Conservation (phyloP, 2,329 filamentous ascomycete species). For the Diplodia corticola region DNA sequence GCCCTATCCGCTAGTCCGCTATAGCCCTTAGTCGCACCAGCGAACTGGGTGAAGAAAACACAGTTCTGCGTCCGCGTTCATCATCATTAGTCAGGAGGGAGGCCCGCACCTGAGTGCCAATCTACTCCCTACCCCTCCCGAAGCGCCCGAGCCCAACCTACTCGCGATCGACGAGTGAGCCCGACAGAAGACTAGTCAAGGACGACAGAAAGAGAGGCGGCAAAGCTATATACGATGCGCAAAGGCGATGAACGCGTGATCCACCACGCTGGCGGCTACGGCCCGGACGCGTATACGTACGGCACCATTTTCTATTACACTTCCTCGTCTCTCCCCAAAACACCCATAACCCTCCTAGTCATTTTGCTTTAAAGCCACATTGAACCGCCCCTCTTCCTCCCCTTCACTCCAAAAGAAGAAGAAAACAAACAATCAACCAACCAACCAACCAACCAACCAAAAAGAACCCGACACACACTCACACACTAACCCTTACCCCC, state of each 20-base stretch:
- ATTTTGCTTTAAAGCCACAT: neutral
- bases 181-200: neutral
- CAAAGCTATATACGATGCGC: neutral
- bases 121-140: neutral
- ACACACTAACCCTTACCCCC: neutral
- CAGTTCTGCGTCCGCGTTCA: no score
- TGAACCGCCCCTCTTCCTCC: neutral
- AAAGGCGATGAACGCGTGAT: constrained; percentile 31
- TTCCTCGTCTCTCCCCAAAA: neutral
- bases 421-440: no score
- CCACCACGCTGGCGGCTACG: constrained; percentile 40
- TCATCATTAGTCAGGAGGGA: no score
- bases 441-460: no score
- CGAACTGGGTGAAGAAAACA: no score
- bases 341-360: neutral
- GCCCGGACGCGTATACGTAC: constrained; percentile 40
- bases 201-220: neutral
- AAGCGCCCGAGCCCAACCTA: neutral
- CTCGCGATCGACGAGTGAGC: neutral
- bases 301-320: neutral
- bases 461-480: neutral
- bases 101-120: neutral
- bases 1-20: no score
- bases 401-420: neutral
- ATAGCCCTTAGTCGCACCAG: no score